Base-by-base conservation (phyloP, 495 filamentous ascomycete species). In the Choiromyces venosus region DNA sequence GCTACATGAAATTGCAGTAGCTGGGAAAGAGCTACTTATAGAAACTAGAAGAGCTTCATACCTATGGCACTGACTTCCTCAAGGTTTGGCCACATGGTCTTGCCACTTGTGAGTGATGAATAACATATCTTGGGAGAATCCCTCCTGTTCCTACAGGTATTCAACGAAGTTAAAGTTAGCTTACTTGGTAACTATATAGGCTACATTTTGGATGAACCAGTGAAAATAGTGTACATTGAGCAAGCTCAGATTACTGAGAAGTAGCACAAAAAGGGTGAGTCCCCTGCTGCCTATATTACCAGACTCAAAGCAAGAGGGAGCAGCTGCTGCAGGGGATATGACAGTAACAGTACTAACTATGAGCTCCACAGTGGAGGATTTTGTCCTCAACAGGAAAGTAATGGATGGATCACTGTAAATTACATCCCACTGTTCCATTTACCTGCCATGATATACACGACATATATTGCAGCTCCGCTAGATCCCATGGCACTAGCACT, bases 161-260 rank as follows among this genome's bases (percentile, higher is more conserved):
- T 68, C 37, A 77, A 76, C 33, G 75, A 77, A 16, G 35, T 77
- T 12, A 35, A 71, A 4, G 42, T 65, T 56, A 37, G 35, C 3
- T 66, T 72, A 40, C 73, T 77, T n/a, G 74, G 69, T 12, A 73
- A 66, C 35, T 77, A 77, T 46, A 77, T 77, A 35, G 75, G 75
- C 40, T n/a, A 37, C n/a, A 76, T 77, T 4, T 61, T 29, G 18
- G 52, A 61, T 29, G 52, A 29, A 14, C 33, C 52, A 1, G 52
- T 61, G 25, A 61, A 29, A 3, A 61, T 61, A 29, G 52, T 61
- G 10, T 29, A 61, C 12, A 61, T 0, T 25, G 52, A 61, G 25
- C 52, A 61, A 12, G 5, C 16, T 0, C 29, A 29, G 25, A 33
- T 61, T 14, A 29, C 52, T 0, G 52, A 61, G 12, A 29, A 61